Evolutionary conservation across 371 early-diverging fungal genomes (phyloP), one percentile per base, ranked within the genome.

Genomic region (Mucor sp.): DNA sequence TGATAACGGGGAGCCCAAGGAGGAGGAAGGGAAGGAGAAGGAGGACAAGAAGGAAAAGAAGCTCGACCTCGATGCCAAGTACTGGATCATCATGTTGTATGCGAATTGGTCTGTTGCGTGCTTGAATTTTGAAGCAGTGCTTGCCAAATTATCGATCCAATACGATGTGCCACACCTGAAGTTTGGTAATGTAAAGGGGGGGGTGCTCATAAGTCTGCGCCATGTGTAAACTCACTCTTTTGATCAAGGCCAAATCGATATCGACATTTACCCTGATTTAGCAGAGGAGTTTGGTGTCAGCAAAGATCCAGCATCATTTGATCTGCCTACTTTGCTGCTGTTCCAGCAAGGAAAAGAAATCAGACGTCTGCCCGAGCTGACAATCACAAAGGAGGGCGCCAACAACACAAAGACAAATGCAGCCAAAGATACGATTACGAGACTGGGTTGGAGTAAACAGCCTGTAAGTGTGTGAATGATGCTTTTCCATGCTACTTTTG

Each of bases 21-120:
- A 57, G n/a, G n/a, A n/a, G n/a, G n/a, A n/a, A n/a, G n/a, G n/a
- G n/a, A n/a, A n/a, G n/a, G n/a, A n/a, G 21, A 62, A 64, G 1
- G 44, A 63, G 41, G 44, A 68, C 27, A 50, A 48, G 9, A 61
- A 61, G 19, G 43, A 48, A 6, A 61, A 61, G 19, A 61, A 62
- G 50, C 62, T 43, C 23, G 58, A 58, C 2, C 28, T 41, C 0
- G 63, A 58, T 1, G 50, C 76, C 19, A 74, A 79, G 25, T 81
- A 84, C 33, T 84, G 82, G 80, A 66, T 81, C 55, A 74, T 81
- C n/a, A 78, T 84, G 78, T 44, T 84, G 14, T 81, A 81, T 69
- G 84, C 82, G 4, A 78, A 78, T 60, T 84, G 84, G 84, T 84
- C 84, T 1, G 70, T 84, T 5, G 64, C 82, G 4, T 84, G 82